These are phyloP conservation scores for Capsicum chinense DNA, from an alignment of 257 asterid species.

Conservation along the genomic window DNA sequence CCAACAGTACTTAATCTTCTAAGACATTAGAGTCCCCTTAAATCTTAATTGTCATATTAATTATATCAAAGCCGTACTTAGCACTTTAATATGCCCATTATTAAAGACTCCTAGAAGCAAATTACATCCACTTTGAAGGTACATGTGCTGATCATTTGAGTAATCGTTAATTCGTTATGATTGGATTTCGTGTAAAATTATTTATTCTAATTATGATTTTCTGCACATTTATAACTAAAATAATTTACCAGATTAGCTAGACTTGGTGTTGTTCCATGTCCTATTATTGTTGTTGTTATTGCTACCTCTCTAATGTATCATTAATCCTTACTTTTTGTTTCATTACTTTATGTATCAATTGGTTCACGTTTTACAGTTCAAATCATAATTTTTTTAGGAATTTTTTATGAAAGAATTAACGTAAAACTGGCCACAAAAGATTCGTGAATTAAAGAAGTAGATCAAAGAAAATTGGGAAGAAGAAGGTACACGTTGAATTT, in stretches of 20 bases:
- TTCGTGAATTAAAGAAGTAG: too few relatives aligned
- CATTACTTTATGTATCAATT: too few relatives aligned
- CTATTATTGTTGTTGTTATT: too few relatives aligned
- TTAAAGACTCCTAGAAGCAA: neutral
- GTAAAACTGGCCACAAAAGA: too few relatives aligned
- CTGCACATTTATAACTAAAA: neutral
- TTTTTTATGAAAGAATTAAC: too few relatives aligned
- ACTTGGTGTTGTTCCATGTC: neutral
- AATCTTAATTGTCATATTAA: neutral
- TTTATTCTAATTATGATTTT: neutral
- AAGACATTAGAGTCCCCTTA: constrained; percentile 20
- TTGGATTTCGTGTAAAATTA: neutral
- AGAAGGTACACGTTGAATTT: too few relatives aligned
- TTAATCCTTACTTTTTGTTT: too few relatives aligned
- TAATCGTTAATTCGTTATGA: neutral
- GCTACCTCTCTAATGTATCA: too few relatives aligned
- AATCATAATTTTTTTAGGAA: too few relatives aligned
- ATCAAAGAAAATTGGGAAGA: too few relatives aligned
- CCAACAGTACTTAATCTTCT: neutral
- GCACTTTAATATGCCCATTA: too few relatives aligned
- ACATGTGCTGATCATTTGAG: neutral
- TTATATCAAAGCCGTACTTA: neutral
- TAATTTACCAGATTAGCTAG: neutral
- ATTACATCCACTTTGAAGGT: neutral
- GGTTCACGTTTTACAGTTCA: too few relatives aligned